A percentile compares a stretch with the other conserved stretches of the same genome.
These are phyloP conservation scores for Colletotrichum liriopes DNA, from an alignment of 2,329 filamentous ascomycete species.

Conservation along the genomic window DNA sequence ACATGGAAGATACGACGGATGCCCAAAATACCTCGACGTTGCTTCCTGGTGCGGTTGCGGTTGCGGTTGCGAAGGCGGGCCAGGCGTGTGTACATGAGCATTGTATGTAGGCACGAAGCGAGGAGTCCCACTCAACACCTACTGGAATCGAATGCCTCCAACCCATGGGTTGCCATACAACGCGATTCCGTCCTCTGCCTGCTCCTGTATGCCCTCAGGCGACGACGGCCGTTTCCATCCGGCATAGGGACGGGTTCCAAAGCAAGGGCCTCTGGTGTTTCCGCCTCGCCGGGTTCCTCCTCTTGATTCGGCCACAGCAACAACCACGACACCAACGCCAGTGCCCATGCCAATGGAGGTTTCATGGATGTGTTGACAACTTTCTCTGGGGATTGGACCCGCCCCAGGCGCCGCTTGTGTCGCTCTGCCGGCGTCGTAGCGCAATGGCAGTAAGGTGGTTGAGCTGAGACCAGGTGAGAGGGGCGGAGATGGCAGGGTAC, in stretches of 20 bases:
- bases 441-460: constrained; percentile 1
- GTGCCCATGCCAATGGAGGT: not conserved
- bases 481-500: not conserved
- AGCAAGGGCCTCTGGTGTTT: not conserved
- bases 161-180: not conserved
- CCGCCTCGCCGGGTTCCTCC: not conserved
- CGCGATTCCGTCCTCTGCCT: not conserved
- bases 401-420: constrained; percentile 30
- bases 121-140: not conserved
- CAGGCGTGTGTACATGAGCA: not conserved
- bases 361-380: not conserved
- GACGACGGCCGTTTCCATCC: not conserved
- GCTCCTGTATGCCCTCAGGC: not conserved
- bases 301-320: not conserved
- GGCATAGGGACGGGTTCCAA: not conserved
- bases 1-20: not conserved
- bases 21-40: not conserved
- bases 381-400: constrained; percentile 18
- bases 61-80: not conserved
- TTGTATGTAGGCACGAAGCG: not conserved
- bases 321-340: not conserved
- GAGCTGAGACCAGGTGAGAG: constrained; percentile 5
- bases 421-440: constrained; percentile 36
- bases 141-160: too few relatives aligned
- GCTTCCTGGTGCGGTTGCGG: not conserved